Evolutionary conservation across 2,329 filamentous ascomycete species (phyloP).

Genomic region (Aspergillus ibericus): DNA sequence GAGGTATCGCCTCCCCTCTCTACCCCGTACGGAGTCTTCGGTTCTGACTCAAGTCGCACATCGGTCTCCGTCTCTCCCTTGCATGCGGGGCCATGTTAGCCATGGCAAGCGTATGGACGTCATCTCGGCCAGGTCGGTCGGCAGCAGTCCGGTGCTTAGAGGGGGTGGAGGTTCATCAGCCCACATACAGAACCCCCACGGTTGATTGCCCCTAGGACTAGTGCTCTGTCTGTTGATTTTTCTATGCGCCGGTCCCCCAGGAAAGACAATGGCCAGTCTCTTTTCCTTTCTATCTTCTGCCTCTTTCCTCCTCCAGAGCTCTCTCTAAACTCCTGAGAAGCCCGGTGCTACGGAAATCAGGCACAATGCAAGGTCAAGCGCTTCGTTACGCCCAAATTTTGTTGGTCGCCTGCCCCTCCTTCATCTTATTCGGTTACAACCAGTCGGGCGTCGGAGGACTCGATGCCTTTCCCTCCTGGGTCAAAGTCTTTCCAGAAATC

Average conservation of each 20-base stretch:
- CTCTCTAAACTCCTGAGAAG: background rate
- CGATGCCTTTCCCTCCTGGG: constrained; percentile 31
- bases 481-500: constrained; percentile 48
- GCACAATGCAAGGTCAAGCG: constrained; percentile 4
- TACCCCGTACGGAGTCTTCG: background rate
- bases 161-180: background rate
- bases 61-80: background rate
- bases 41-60: background rate
- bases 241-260: background rate
- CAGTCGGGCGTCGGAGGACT: constrained; percentile 53
- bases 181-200: background rate
- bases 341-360: background rate
- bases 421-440: constrained; percentile 55
- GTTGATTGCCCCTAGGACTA: background rate
- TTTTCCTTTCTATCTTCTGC: background rate
- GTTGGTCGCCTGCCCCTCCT: constrained; percentile 34
- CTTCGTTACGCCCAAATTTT: constrained; percentile 14
- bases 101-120: background rate
- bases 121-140: background rate
- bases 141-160: background rate
- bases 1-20: background rate
- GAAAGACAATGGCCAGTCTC: background rate
- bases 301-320: background rate
- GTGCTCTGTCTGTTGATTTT: background rate
- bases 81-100: background rate